Base-by-base conservation (phyloP, 306 rosid species). In the Cicer arietinum region DNA sequence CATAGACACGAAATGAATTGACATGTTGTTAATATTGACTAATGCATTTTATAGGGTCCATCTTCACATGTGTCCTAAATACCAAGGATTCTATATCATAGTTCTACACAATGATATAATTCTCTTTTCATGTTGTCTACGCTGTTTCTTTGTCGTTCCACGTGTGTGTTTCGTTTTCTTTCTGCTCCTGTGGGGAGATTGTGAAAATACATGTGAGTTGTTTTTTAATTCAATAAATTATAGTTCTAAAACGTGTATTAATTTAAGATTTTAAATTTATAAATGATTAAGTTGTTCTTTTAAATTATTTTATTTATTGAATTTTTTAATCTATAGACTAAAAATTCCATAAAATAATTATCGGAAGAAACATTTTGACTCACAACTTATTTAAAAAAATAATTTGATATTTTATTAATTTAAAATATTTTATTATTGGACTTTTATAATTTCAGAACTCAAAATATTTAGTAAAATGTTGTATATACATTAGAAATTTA, bases 51-150 rank as follows among this genome's bases (percentile, higher is more conserved):
- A 30, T 57, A 45, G 80, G 88, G 83, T 58, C 80, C 83, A 67
- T 74, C 74, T 62, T 81, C 77, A 69, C 75, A 60, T 80, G 84
- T 66, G 67, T 77, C 59, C 78, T 50, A 76, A 67, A 40, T 6
- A 47, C 50, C 48, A 45, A 11, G 62, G 52, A 45, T 11, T 50
- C 8, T 35, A 47, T 61, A 77, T 44, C 78, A 79, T 82, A 62
- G 43, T 50, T 72, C 20, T 20, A 25, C 56, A 48, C 80, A 60
- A 51, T 50, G 45, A 84, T 70, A 73, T 70, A 73, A 70, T 71
- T 69, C 71, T 72, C 79, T 51, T 61, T 76, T 83, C 67, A 58
- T 75, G 85, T 67, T 60, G 53, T 65, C 53, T 57, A 25, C 30
- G 7, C 42, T 75, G 54, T 11, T 30, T 18, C 46, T 45, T 81